phyloP scores from a whole-genome alignment of 1,284 basidiomycete species.

The Ustilago nuda region DNA sequence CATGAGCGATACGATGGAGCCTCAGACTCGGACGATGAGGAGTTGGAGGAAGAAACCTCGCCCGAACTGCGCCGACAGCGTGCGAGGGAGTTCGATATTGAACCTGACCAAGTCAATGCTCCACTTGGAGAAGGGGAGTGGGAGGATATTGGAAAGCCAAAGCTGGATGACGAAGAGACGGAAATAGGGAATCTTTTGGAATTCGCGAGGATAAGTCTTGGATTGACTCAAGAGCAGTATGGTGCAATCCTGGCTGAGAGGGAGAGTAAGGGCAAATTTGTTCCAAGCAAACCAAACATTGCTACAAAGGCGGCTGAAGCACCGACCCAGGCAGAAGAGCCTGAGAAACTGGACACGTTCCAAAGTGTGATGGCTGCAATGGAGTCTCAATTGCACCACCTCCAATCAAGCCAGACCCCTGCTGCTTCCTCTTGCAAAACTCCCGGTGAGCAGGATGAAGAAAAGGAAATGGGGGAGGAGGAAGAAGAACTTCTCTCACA shows the following conservation, averaged over 20 bases:
- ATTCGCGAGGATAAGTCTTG: slow-evolving; percentile 52
- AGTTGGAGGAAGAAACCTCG: slow-evolving; percentile 39
- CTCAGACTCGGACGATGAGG: slow-evolving; percentile 43
- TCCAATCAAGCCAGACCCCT: neutral
- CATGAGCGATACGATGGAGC: slow-evolving; percentile 44
- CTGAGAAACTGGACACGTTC: slow-evolving; percentile 29
- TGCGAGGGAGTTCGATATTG: slow-evolving; percentile 34
- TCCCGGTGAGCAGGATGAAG: neutral
- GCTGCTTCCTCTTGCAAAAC: neutral
- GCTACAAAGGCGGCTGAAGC: neutral
- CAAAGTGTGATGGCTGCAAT: slow-evolving; percentile 45
- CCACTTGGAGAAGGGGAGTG: neutral
- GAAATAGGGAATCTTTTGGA: slow-evolving; percentile 50
- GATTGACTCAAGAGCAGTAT: slow-evolving; percentile 52
- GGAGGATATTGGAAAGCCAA: slow-evolving; percentile 16
- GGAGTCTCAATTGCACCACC: slow-evolving; percentile 24
- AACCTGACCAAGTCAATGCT: slow-evolving; percentile 22
- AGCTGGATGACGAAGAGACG: slow-evolving; percentile 34
- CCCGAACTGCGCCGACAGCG: slow-evolving; percentile 21
- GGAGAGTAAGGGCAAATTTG: slow-evolving; percentile 35
- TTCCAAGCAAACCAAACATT: slow-evolving; percentile 13
- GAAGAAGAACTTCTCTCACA: slow-evolving; percentile 37
- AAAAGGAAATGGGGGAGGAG: neutral
- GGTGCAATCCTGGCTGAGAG: slow-evolving; percentile 44
- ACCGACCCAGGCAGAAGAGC: neutral